Base-by-base conservation (phyloP, 225 moss, liverwort and hornwort species). In the Physcomitrium patens region DNA sequence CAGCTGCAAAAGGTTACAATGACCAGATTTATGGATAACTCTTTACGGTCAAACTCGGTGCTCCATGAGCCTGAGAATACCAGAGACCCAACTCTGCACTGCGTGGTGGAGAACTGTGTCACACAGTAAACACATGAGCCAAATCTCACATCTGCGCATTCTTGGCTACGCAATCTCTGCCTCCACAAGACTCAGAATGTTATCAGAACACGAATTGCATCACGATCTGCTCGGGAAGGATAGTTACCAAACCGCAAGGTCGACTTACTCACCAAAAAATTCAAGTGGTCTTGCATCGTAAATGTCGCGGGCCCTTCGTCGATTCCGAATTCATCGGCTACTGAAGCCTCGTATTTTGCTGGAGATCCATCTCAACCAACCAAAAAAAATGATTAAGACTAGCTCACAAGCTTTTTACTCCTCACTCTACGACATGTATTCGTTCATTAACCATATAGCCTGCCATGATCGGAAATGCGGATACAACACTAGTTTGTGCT, bases 271-370 rank as follows among this genome's bases (percentile, higher is more conserved):
- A 83, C 83, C 83, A 83, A 68, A 63, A 76, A 76, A 55, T 83
- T 76, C 57, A 79, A 79, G 62, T 83, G 83, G 51, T 83, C 79
- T 63, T 83, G 76, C 79, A 83, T 83, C 41, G 79, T 79, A 62
- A 79, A 83, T 3, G 76, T 79, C 68, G 9, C 22, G 9, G 83
- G 79, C 19, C 79, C 79, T 41, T 79, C 79, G 45, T 83, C 79
- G 5, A 79, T 49, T 58, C 72, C 83, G 14, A 56, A 63, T 15
- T 77, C 76, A 26, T 79, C 82, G 16, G 47, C 24, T 20, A 68
- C 50, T 1, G 27, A 31, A 59, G 66, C 56, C 53, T 70, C 54
- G 44, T 47, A 27, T 43, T 54, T 56, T 43, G 54, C 55, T 79
- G 63, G 17, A 60, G 24, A 66, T 48, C 14, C 56, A 73, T 69